Evolutionary conservation across 2,329 filamentous ascomycete genomes (phyloP).

Genomic region (Diplocarpon mali): DNA sequence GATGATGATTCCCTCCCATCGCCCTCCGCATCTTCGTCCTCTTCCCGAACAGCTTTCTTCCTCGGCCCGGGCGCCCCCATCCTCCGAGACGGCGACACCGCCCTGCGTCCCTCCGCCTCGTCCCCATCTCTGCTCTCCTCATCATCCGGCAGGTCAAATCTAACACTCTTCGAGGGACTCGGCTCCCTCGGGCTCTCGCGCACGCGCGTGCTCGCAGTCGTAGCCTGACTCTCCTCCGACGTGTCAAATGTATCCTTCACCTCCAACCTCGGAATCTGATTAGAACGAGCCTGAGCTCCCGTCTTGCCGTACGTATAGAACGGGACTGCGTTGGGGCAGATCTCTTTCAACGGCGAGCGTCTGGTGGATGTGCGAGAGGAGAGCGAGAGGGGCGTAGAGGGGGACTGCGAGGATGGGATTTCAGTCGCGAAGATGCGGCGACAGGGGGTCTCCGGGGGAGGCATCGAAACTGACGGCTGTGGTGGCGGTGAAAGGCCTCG

Average conservation of each 20-base stretch:
- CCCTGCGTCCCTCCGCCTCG: constrained; percentile 1
- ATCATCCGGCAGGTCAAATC: constrained; percentile 17
- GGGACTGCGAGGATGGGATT: constrained; percentile 28
- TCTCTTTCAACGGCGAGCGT: constrained; percentile 16
- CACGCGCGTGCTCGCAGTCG: constrained; percentile 11
- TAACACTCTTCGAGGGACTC: constrained; percentile 23
- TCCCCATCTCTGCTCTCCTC: constrained; percentile 3
- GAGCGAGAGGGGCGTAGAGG: constrained; percentile 22
- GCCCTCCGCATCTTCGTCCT: not conserved
- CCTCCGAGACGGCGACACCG: not conserved
- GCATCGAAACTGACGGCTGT: constrained; percentile 7
- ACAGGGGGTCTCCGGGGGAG: constrained; percentile 21
- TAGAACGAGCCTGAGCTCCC: constrained; percentile 4
- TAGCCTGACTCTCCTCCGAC: constrained; percentile 14
- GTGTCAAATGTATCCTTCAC: constrained; percentile 22
- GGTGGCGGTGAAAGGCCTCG: not conserved
- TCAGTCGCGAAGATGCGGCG: constrained; percentile 14
- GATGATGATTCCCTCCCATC: not conserved
- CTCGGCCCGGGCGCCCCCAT: not conserved
- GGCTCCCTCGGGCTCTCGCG: constrained; percentile 7
- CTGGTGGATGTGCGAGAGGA: constrained; percentile 11
- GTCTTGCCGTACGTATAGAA: constrained; percentile 12
- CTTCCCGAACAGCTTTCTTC: not conserved
- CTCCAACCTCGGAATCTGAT: constrained; percentile 17
- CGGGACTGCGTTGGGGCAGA: constrained; percentile 20